Conservation (phyloP, 2,329 filamentous ascomycete species). For the Aspergillus calidoustus region DNA sequence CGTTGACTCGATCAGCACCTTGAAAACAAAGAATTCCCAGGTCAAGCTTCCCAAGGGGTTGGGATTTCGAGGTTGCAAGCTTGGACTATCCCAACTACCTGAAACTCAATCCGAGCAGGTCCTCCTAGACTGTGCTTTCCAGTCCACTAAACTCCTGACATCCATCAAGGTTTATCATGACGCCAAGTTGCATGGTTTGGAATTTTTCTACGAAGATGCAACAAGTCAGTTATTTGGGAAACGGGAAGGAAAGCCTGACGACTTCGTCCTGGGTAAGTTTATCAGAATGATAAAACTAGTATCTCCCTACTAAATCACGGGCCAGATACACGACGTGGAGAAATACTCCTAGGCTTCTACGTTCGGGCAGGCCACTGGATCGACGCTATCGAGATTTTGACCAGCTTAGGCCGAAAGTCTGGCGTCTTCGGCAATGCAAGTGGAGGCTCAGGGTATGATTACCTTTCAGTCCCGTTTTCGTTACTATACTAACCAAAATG, state of each 20-base stretch:
- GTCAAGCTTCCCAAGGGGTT: constrained; percentile 75
- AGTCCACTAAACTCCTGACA: constrained; percentile 73
- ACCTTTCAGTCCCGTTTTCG: background rate
- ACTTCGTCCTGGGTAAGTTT: constrained; percentile 75
- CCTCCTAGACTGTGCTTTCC: constrained; percentile 71
- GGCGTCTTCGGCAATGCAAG: constrained; percentile 79
- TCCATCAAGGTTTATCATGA: constrained; percentile 79
- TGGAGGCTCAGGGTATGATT: constrained; percentile 78
- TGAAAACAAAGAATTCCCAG: constrained; percentile 72
- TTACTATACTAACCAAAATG: constrained; percentile 16
- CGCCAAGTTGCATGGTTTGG: constrained; percentile 77
- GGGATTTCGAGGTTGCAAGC: constrained; percentile 74
- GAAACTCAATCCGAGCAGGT: constrained; percentile 73
- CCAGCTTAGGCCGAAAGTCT: constrained; percentile 84
- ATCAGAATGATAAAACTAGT: background rate
- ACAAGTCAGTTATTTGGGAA: constrained; percentile 87
- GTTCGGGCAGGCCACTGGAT: constrained; percentile 80
- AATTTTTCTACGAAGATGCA: constrained; percentile 90
- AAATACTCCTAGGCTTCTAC: constrained; percentile 85
- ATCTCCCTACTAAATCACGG: constrained; percentile 24
- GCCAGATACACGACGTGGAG: constrained; percentile 78
- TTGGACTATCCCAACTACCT: constrained; percentile 74
- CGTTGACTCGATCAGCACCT: constrained; percentile 74
- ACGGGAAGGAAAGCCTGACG: constrained; percentile 69
- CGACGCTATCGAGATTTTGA: constrained; percentile 87